Base-by-base conservation (phyloP, 371 early-diverging fungal genomes). In the Rhizopus arrhizus region DNA sequence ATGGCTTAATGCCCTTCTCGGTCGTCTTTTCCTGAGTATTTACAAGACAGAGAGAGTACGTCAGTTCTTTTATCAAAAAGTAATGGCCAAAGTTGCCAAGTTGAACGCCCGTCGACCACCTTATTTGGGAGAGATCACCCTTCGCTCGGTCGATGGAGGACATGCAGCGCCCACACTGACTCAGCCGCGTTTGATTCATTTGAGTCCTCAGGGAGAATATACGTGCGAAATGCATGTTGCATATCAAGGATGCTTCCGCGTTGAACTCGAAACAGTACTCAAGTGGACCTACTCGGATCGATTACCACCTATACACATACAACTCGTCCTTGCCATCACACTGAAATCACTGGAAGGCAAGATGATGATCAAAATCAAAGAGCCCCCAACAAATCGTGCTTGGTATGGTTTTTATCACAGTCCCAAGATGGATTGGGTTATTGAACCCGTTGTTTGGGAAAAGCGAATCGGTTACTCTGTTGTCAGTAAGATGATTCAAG, bases 1-100 rank as follows among this genome's bases (percentile, higher is more conserved):
- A 43, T 95, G 96, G 96, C 82, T 96, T 29, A 96, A 96, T 69
- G 95, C 93, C 0, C 77, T 95, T 8, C 55, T 94, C 7, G 95
- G 96, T 2, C 81, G 96, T 16, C 66, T 89, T 4, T 92, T 92
- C 36, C 58, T 92, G 15, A 83, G 85, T n/a, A 77, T 88, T 12
- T 90, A 89, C 72, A 85, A 85, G 62, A 90, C 91, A 0, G 82
- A 88, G 7, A 66, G 65, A 33, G 70, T 86, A 15, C 78, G 77
- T 41, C 70, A 78, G 2, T 72, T 83, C 49, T 83, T 89, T 52
- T 81, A 86, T 35, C 73, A 81, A 59, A 92, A 87, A 66, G 75
- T 92, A 29, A 65, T 72, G 0, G 77, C 75, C 38, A 89, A 91
- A 64, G 74, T 82, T 3, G 75, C 82, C 22, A 89, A 88, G 55